Evolutionary conservation across 2,329 filamentous ascomycete genomes (phyloP), one percentile per base, ranked within the genome.

Genomic region (Immersiporthe knoxdaviesiana): DNA sequence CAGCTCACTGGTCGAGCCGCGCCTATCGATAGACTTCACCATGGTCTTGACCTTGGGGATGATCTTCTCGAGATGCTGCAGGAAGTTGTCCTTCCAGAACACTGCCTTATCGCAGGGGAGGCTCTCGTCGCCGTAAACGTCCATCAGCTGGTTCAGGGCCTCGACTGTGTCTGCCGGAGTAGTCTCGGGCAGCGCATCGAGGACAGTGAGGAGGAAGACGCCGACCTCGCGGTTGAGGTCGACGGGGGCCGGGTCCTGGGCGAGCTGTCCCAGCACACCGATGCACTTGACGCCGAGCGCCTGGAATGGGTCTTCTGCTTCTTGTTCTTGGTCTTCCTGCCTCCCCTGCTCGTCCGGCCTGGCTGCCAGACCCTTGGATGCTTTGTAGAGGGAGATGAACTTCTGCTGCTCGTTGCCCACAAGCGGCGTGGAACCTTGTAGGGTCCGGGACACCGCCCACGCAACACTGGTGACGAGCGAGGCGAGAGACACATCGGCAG

Each of bases 301-400:
- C 76, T 88, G 87, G 79, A 90, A 88, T 37, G 87, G 86, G 71
- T 90, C 88, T 10, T 82, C 78, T 2, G 74, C 71, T 52, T 78
- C 75, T 27, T 78, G 75, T 16, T 59, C 71, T 52, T 78, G n/a
- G n/a, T n/a, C 75, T 24, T 78, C 75, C 12, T 58, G 69, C 65
- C 73, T 66, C 14, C 68, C 68, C 37, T 71, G 59, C 35, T 56
- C 67, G 21, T 59, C 67, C 10, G 56, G 8, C 39, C 65, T 62
- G 27, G 74, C 56, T 24, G 71, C 67, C 32, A 83, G 73, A 71
- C 70, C 77, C 74, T 81, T 84, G 30, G 87, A 87, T 32, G 87
- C 88, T 63, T 88, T 85, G 77, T 90, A 91, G 32, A 91, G 82
- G 14, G 88, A 81, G 74, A 91, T 89, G 78, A 91, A 91, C 72